Conservation (phyloP, 768 basidiomycete genomes). For the Lepiota venenata region DNA sequence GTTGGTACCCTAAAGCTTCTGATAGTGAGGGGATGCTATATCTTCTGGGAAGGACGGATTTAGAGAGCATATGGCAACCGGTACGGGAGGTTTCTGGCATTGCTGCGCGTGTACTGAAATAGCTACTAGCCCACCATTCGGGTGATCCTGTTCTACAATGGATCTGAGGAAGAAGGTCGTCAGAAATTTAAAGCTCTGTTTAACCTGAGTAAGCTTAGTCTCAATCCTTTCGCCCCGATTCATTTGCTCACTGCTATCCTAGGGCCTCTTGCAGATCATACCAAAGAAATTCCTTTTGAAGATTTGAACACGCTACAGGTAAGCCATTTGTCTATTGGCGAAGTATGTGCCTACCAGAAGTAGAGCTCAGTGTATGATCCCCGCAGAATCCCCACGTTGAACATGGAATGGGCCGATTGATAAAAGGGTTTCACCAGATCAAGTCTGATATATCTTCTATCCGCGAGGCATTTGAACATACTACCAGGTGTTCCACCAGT, state of each 20-base stretch:
- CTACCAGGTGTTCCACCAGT: no score
- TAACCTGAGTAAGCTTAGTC: slow-evolving; percentile 35
- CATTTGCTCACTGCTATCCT: not conserved
- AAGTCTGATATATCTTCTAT: no score
- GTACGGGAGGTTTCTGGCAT: no score
- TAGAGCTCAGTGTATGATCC: not conserved
- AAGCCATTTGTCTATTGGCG: not conserved
- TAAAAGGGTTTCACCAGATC: no score
- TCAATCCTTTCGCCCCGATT: no score
- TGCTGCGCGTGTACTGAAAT: no score
- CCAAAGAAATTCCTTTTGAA: slow-evolving; percentile 46
- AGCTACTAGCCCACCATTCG: slow-evolving; percentile 33
- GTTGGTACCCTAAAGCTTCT: slow-evolving; percentile 35
- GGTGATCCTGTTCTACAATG: slow-evolving; percentile 44
- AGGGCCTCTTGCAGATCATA: slow-evolving; percentile 38
- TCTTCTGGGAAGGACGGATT: no score
- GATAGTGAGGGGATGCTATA: slow-evolving; percentile 35
- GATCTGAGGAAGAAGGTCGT: slow-evolving; percentile 44
- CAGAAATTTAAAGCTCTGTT: slow-evolving; percentile 39
- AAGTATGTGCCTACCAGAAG: no score
- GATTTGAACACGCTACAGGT: slow-evolving; percentile 38
- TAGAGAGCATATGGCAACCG: no score
- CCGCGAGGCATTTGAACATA: no score
- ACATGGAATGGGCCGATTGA: no score
- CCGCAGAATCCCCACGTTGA: no score